A percentile compares a stretch with the other conserved stretches of the same genome.
Evolutionary conservation across 352 stramenopile species (phyloP).

Genomic region (Globisporangium perplexum): DNA sequence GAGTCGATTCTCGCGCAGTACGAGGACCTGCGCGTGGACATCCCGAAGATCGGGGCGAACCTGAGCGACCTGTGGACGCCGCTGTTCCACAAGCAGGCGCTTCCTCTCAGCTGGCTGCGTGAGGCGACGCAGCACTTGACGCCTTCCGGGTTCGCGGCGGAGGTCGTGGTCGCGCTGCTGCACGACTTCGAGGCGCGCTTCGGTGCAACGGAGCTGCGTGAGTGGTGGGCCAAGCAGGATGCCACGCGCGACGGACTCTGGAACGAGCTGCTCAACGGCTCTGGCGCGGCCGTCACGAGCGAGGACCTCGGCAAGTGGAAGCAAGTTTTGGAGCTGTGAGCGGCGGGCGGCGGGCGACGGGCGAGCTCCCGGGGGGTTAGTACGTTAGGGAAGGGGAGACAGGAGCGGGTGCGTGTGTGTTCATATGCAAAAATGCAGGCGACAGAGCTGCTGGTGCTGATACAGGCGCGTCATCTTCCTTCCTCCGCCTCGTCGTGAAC

Average conservation of each 20-base stretch:
- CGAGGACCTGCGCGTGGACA: conserved; percentile 68
- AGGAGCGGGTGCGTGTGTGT: neutral
- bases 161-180: conserved; percentile 48
- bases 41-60: conserved; percentile 53
- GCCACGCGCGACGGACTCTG: conserved; percentile 23
- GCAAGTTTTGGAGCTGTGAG: conserved; percentile 12
- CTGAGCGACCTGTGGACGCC: conserved; percentile 52
- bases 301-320: conserved; percentile 15
- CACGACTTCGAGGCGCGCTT: conserved; percentile 20
- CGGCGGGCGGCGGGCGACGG: too few relatives aligned
- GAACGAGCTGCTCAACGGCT: conserved; percentile 7
- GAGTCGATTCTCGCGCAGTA: conserved; percentile 60
- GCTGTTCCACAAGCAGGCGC: conserved; percentile 46
- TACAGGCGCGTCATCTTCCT: too few relatives aligned
- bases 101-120: conserved; percentile 46
- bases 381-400: too few relatives aligned
- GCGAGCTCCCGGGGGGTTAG: too few relatives aligned
- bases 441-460: too few relatives aligned
- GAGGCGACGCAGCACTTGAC: conserved; percentile 15
- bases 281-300: neutral
- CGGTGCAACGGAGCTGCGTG: conserved; percentile 28
- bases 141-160: conserved; percentile 31
- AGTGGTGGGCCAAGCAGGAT: conserved; percentile 50
- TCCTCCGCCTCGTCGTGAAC: too few relatives aligned
- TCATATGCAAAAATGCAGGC: too few relatives aligned